A percentile compares a stretch with the other conserved stretches of the same genome.
phyloP scores from a whole-genome alignment of 2,329 filamentous ascomycete species.

The Beauveria sp. region DNA sequence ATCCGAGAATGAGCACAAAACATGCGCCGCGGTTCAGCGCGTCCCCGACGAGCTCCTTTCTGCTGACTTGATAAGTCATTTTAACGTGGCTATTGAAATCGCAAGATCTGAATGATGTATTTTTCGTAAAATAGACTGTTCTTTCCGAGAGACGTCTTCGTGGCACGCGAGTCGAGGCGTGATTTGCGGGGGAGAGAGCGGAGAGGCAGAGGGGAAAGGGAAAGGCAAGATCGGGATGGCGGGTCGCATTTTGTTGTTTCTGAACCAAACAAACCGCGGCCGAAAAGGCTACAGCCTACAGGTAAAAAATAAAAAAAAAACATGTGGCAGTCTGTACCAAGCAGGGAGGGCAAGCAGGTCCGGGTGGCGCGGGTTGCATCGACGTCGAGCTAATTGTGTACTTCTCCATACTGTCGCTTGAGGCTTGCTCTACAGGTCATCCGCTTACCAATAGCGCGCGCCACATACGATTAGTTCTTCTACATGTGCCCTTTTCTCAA shows the following conservation, averaged over 20 bases:
- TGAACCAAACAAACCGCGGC: neutral
- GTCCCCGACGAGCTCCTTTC: constrained; percentile 2
- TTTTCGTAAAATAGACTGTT: neutral
- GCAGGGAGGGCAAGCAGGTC: neutral
- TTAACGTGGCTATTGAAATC: neutral
- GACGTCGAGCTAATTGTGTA: neutral
- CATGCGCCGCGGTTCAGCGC: constrained; percentile 3
- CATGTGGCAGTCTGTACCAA: neutral
- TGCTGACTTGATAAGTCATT: neutral
- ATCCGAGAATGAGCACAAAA: neutral
- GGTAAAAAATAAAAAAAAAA: neutral
- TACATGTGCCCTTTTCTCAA: neutral
- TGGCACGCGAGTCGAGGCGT: neutral
- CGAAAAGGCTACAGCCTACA: neutral
- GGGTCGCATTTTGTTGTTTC: neutral
- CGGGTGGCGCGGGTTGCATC: neutral
- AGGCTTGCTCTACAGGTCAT: neutral
- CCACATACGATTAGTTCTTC: neutral
- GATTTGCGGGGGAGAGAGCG: neutral
- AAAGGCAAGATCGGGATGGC: neutral
- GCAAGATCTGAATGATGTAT: neutral
- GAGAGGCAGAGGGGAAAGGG: neutral
- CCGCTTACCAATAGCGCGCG: neutral
- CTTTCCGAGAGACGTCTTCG: neutral
- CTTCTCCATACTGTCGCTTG: neutral